Conservation (phyloP, 2,329 filamentous ascomycete species). For the Chaetomiaceae sp. region DNA sequence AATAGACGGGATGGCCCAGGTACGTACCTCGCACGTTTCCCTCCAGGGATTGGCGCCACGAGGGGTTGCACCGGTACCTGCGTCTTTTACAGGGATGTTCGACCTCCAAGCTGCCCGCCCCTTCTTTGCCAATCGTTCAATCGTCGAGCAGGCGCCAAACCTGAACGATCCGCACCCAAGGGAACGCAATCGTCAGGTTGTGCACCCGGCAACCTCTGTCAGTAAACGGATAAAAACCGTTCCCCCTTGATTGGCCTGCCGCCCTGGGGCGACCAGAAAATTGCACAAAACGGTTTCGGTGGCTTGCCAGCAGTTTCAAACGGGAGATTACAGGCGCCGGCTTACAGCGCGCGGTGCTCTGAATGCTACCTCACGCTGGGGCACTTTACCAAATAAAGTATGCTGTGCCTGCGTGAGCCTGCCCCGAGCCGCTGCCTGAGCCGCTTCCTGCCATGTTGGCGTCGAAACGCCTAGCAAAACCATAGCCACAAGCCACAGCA, state of each 20-base stretch:
- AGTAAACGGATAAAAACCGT: background rate
- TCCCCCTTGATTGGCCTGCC: background rate
- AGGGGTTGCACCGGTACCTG: slow-evolving; percentile 20
- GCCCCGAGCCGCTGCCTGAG: no score
- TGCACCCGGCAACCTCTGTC: background rate
- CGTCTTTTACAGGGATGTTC: slow-evolving; percentile 17
- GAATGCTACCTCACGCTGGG: background rate
- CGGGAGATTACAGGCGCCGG: slow-evolving; percentile 27
- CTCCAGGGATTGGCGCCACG: slow-evolving; percentile 20
- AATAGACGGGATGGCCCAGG: no score
- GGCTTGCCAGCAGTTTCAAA: slow-evolving; percentile 22
- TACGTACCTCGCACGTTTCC: slow-evolving; percentile 15
- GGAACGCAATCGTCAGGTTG: background rate
- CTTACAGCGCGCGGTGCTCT: slow-evolving; percentile 6
- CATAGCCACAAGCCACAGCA: background rate
- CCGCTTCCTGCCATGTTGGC: slow-evolving; percentile 4
- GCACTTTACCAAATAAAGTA: slow-evolving; percentile 17
- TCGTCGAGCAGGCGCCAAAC: background rate
- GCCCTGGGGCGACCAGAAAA: background rate
- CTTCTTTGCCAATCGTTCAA: no score
- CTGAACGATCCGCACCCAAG: background rate
- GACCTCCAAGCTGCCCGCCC: background rate
- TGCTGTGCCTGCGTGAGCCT: slow-evolving; percentile 15
- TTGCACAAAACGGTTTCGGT: slow-evolving; percentile 3
- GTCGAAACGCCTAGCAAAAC: background rate